phyloP scores from a whole-genome alignment of 2,329 filamentous ascomycete genomes.

The Alternaria rosae region DNA sequence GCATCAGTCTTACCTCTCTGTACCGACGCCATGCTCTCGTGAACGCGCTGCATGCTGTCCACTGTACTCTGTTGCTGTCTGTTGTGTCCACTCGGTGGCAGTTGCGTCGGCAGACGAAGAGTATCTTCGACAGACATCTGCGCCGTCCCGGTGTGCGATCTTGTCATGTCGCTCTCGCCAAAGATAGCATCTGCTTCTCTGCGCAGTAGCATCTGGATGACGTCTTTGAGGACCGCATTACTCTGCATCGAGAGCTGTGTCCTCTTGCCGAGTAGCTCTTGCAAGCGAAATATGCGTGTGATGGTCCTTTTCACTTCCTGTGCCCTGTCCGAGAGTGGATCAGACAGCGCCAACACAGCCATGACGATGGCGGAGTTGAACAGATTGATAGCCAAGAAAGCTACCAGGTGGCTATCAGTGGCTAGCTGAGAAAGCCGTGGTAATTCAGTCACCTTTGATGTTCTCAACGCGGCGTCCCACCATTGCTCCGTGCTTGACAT shows the following conservation, averaged over 20 bases:
- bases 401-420: slow-evolving; percentile 53
- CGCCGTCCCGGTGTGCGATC: neutral
- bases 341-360: slow-evolving; percentile 52
- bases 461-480: slow-evolving; percentile 52
- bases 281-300: slow-evolving; percentile 53
- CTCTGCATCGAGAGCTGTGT: slow-evolving; percentile 22
- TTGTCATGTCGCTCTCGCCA: neutral
- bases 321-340: slow-evolving; percentile 53
- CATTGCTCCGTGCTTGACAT: slow-evolving; percentile 42
- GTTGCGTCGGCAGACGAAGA: slow-evolving; percentile 18
- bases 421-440: slow-evolving; percentile 49
- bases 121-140: slow-evolving; percentile 23
- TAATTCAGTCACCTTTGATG: slow-evolving; percentile 47
- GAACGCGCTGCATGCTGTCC: slow-evolving; percentile 14
- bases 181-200: slow-evolving; percentile 25
- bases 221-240: slow-evolving; percentile 23
- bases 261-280: slow-evolving; percentile 40
- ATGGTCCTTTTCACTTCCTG: slow-evolving; percentile 55
- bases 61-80: slow-evolving; percentile 1
- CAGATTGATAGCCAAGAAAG: slow-evolving; percentile 56
- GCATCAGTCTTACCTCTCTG: slow-evolving; percentile 15
- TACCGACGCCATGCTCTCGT: slow-evolving; percentile 21
- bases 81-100: neutral
- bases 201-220: slow-evolving; percentile 22
- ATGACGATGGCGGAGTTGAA: slow-evolving; percentile 57